Percentiles rank a stretch among this genome's conserved stretches.
phyloP scores from a whole-genome alignment of 2,329 filamentous ascomycete genomes.

The Fusarium penzigii region DNA sequence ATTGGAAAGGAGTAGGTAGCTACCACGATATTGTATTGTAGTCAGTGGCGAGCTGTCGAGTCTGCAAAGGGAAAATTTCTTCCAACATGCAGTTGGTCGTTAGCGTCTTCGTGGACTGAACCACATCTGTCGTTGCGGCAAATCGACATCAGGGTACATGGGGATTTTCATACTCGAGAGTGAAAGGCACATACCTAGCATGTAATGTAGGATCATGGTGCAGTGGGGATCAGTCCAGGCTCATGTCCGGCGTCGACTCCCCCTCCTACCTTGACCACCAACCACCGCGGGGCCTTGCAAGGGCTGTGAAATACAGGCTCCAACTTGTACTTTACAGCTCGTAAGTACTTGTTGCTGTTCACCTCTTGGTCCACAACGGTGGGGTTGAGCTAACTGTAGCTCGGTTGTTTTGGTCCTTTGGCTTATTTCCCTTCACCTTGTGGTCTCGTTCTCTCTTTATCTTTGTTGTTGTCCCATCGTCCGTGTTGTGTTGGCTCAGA shows the following conservation, averaged over 20 bases:
- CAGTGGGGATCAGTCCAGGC: conserved; percentile 20
- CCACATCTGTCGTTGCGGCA: conserved; percentile 13
- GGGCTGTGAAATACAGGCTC: neutral
- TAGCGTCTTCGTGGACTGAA: neutral
- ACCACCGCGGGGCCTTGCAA: neutral
- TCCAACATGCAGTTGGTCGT: neutral
- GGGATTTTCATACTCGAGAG: too few species aligned
- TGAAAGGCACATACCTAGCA: too few species aligned
- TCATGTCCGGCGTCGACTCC: conserved; percentile 23
- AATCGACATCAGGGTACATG: conserved; percentile 13
- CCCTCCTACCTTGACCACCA: neutral
- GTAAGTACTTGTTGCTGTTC: neutral
- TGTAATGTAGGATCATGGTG: conserved; percentile 21
- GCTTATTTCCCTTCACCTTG: neutral
- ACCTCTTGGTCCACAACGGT: conserved; percentile 16
- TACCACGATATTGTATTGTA: conserved; percentile 6
- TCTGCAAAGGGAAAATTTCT: too few species aligned
- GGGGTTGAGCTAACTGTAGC: neutral
- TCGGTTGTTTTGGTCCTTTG: neutral
- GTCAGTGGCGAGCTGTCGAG: neutral
- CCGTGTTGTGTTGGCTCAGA: too few species aligned
- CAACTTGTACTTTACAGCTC: too few species aligned
- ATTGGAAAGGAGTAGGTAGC: too few species aligned
- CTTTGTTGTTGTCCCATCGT: too few species aligned
- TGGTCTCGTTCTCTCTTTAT: neutral